Evolutionary conservation across 306 rosid species (phyloP), one percentile per base, ranked within the genome.

Genomic region (Trichosanthes cucumerina): DNA sequence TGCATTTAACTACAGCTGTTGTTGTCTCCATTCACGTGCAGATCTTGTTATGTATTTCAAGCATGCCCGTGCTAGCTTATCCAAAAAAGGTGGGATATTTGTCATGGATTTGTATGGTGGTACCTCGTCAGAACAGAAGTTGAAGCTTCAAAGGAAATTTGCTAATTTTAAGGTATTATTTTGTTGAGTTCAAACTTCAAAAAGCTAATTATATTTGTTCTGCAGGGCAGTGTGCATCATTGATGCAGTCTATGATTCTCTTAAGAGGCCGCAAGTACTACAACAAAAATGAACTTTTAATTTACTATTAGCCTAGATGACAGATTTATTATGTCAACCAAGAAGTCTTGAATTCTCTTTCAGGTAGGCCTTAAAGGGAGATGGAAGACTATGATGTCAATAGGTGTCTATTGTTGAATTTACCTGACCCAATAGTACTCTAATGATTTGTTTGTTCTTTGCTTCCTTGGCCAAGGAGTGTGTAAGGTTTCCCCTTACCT

Each of bases 61-160:
- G 88, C 97, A 89, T 81, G 88, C 88, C 23, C 88, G 60, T 65
- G 80, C 79, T 75, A 85, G 86, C 77, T 86, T 94, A 84, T 92
- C 98, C 50, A 82, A 78, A 73, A 82, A 87, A 85, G 97, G 97
- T 62, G 97, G 97, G 31, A 89, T 94, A 82, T 94, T 90, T 72
- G 96, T 92, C 50, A 94, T 94, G 98, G 98, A 94, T 88, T 82
- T 92, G 71, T 92, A 94, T 62, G 98, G 97, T 41, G 98, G 98
- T 80, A 80, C 96, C 46, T 94, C 98, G 21, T 94, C 98, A 18
- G 98, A 94, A 79, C 77, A 81, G 84, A 92, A 86, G 85, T 83
- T 88, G 66, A 92, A 83, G 88, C 96, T 92, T 86, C 96, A 92
- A 77, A 85, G 97, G 85, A 88, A 86, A 84, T 92, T 92, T 85